Percentiles rank a stretch among this genome's conserved stretches.
phyloP scores from a whole-genome alignment of 1,284 basidiomycete species.

The Rhodotorula sp. region DNA sequence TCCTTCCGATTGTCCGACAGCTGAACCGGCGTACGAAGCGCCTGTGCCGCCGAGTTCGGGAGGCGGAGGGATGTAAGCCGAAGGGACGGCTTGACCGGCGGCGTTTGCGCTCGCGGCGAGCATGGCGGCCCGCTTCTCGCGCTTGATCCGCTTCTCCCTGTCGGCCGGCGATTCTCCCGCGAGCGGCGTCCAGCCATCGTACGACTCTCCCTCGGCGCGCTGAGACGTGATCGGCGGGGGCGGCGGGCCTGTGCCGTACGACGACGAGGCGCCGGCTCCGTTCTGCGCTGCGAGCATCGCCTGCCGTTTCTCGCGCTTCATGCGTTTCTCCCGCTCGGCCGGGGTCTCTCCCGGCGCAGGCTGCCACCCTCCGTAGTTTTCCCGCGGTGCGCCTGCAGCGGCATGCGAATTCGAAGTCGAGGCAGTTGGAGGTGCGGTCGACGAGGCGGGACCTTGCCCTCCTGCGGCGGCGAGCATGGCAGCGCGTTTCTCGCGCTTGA shows the following conservation, averaged over 20 bases:
- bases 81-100: not conserved
- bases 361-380: constrained; percentile 22
- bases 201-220: constrained; percentile 11
- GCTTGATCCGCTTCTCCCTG: constrained; percentile 36
- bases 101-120: constrained; percentile 12
- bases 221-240: not conserved
- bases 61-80: constrained; percentile 17
- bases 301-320: constrained; percentile 33
- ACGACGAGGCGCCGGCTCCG: not conserved
- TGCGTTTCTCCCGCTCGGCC: constrained; percentile 31
- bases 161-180: constrained; percentile 31
- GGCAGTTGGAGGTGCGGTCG: not conserved
- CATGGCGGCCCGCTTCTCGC: constrained; percentile 33
- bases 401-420: not conserved
- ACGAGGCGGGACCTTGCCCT: not conserved
- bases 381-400: not conserved
- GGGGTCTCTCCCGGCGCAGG: constrained; percentile 28
- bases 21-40: not conserved
- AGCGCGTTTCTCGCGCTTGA: constrained; percentile 33
- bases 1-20: not conserved
- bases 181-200: constrained; percentile 27
- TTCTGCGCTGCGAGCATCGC: constrained; percentile 4
- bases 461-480: constrained; percentile 8
- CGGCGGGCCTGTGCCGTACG: not conserved
- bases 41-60: not conserved